phyloP scores from a whole-genome alignment of 192 early-diverging fungal species.

The Coemansia sp. region DNA sequence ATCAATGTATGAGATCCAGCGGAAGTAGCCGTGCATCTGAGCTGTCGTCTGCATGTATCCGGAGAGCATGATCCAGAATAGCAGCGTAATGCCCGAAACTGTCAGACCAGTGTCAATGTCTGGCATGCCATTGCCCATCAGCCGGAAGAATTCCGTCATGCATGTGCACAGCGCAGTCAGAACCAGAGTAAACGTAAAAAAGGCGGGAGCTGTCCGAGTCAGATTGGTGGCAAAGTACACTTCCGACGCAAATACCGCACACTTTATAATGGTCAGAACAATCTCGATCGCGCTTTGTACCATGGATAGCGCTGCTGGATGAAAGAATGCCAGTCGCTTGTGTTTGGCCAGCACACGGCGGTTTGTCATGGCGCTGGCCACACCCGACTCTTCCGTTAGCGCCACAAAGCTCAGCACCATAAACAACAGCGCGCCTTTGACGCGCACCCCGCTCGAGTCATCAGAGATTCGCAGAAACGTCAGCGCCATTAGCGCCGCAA shows the following conservation, averaged over 20 bases:
- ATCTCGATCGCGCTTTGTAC: conserved; percentile 24
- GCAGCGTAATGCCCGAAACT: conserved; percentile 58
- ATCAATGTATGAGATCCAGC: conserved; percentile 68
- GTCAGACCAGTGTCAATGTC: conserved; percentile 60
- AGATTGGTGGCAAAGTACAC: conserved; percentile 64
- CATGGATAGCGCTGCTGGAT: conserved; percentile 35
- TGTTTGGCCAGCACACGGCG: conserved; percentile 78
- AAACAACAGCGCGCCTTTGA: conserved; percentile 50
- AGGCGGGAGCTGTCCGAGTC: conserved; percentile 51
- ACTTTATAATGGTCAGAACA: conserved; percentile 57
- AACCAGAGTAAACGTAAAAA: conserved; percentile 60
- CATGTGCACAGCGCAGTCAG: conserved; percentile 54
- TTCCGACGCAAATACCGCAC: conserved; percentile 56
- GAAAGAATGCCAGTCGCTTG: conserved; percentile 63
- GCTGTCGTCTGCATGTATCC: conserved; percentile 63
- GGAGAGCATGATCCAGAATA: conserved; percentile 61
- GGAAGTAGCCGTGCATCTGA: conserved; percentile 60
- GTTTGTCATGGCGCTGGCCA: conserved; percentile 67
- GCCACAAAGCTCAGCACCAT: conserved; percentile 70
- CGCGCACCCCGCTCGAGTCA: conserved; percentile 62
- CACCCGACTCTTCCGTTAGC: conserved; percentile 67
- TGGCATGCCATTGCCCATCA: conserved; percentile 59
- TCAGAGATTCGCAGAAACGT: conserved; percentile 65
- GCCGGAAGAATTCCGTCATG: conserved; percentile 57
- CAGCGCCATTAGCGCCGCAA: conserved; percentile 72